Evolutionary conservation across 768 basidiomycete species (phyloP), one percentile per base, ranked within the genome.

Genomic region (Gloeophyllum trabeum): DNA sequence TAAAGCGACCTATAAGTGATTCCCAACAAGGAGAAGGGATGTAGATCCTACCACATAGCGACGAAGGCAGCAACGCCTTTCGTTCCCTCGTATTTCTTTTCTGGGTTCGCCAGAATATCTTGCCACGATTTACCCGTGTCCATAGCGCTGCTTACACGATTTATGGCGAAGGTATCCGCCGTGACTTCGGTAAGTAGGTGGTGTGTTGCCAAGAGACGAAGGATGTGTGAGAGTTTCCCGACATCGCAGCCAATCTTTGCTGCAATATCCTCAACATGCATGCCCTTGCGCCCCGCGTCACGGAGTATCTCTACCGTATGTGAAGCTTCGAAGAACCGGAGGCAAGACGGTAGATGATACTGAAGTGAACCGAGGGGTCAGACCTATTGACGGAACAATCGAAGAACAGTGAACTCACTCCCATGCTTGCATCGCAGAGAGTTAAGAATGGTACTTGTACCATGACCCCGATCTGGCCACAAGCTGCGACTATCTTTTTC

Each of bases 151-250:
- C 79, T 79, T 43, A 85, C 67, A 26, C 84, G 71, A 51, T 81
- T 89, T 41, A 75, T 67, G 5, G 81, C 67, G 50, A 89, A 90
- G 4, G 79, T 75, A 51, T 87, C 71, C 3, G 83, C 84, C 6
- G 70, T 64, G 3, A 74, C 64, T 57, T 90, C 87, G 32, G 70
- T 67, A 24, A 83, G 65, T 41, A 88, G 72, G 55, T 88, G 84
- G 53, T 86, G 82, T 0, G 85, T 84, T 7, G 84, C 83, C 35
- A 89, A 70, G 19, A 87, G 66, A 35, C 86, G 79, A 30, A 90
- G 69, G 24, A 75, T 70, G 51, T 87, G 86, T 3, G 76, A 75
- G 28, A 81, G 64, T 59, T 76, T 79, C 34, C 56, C 61, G 24
- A 57, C 46, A 22, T 62, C 64, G 14, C 60, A 53, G 7, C 67